Base-by-base conservation (phyloP, 208 protist genomes). In the Trypanosoma theileri region DNA sequence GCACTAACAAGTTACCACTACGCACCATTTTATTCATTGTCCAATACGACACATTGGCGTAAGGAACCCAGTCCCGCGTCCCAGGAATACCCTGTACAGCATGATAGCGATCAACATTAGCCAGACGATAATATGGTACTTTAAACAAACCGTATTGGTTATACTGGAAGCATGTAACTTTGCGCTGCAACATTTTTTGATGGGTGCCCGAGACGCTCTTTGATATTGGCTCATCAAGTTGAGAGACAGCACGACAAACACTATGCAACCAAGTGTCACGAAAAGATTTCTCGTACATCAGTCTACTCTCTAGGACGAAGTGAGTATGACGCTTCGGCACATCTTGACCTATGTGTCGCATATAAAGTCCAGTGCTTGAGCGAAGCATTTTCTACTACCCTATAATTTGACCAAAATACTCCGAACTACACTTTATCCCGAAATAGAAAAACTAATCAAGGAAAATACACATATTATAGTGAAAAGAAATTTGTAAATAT, bases 201-300 rank as follows among this genome's bases (percentile, higher is more conserved):
- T 60, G 72, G 10, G 73, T 80, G 12, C 77, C 82, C 24, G 77
- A 83, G 26, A 96, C 50, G 4, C 80, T 82, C 52, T 93, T 94
- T n/a, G 88, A 75, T 54, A 96, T 54, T 1, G 88, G 88, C 62
- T 96, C 88, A 57, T 96, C 88, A 28, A 93, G 52, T 46, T 77
- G 84, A 19, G 81, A 81, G 59, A 92, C 57, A 26, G 87, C 91
- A 69, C 89, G 80, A 59, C 83, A 93, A 41, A 94, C 41, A 61
- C 87, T 92, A 41, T 88, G 81, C 71, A 96, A 61, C 89, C 91
- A 96, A 67, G 82, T 83, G 56, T 96, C 91, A 44, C 91, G 86
- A 64, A 96, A 96, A n/a, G 88, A 94, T 71, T 96, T 96, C 59
- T 96, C 88, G 61, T 94, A 93, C 84, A 94, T 92, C 31, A 96